Percentiles rank a stretch among this genome's conserved stretches.
Evolutionary conservation across 2,329 filamentous ascomycete genomes (phyloP).

Genomic region (Neospermospora avenae): DNA sequence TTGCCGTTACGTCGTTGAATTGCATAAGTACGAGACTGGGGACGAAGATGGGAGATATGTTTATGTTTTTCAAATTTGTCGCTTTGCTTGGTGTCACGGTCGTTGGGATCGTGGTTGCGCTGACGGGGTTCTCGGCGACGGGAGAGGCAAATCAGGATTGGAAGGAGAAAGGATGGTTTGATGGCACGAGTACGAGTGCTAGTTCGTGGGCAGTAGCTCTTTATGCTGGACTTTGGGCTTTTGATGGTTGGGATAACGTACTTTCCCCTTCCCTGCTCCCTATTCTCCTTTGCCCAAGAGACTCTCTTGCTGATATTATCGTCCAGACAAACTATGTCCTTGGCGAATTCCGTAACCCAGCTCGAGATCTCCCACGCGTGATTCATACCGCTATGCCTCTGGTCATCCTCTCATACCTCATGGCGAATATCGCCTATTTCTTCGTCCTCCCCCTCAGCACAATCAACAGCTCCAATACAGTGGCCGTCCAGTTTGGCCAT

Average conservation of each 20-base stretch:
- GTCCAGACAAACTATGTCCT: slow-evolving; percentile 91
- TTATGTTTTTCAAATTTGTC: slow-evolving; percentile 97
- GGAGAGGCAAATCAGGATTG: slow-evolving; percentile 77
- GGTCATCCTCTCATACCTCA: slow-evolving; percentile 84
- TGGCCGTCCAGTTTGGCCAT: slow-evolving; percentile 90
- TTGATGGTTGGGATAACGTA: slow-evolving; percentile 98
- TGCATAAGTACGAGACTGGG: slow-evolving; percentile 87
- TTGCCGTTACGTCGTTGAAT: slow-evolving; percentile 79
- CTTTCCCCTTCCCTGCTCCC: too few species aligned
- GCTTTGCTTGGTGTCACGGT: slow-evolving; percentile 83
- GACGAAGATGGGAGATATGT: slow-evolving; percentile 81
- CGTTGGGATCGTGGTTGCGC: slow-evolving; percentile 83
- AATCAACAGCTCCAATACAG: slow-evolving; percentile 86
- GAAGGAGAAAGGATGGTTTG: slow-evolving; percentile 87
- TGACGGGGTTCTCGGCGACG: slow-evolving; percentile 76
- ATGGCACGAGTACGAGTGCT: slow-evolving; percentile 73
- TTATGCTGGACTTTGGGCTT: slow-evolving; percentile 96
- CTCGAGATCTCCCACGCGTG: slow-evolving; percentile 84
- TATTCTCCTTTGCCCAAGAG: slow-evolving; percentile 22
- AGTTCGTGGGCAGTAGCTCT: slow-evolving; percentile 91
- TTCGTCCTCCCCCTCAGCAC: slow-evolving; percentile 78
- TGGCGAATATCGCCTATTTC: slow-evolving; percentile 93
- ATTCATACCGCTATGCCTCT: slow-evolving; percentile 96
- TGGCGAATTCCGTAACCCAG: slow-evolving; percentile 91
- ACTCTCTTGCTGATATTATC: slow-evolving; percentile 26